phyloP scores from a whole-genome alignment of 768 basidiomycete genomes.

The Crepidotus variabilis region DNA sequence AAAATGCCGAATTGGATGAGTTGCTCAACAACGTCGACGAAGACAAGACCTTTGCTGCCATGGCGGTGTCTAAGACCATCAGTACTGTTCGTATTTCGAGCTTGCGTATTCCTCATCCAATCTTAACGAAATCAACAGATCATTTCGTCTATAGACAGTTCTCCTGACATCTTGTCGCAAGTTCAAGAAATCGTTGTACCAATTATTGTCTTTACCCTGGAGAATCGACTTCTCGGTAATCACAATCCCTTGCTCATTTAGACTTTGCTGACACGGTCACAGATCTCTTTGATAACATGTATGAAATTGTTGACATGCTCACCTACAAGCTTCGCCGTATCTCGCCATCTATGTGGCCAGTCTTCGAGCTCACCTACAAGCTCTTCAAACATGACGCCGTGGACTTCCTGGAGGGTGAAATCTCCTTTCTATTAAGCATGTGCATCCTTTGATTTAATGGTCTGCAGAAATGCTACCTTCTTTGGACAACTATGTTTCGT shows the following conservation, averaged over 20 bases:
- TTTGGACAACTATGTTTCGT: slow-evolving; percentile 86
- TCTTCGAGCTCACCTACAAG: slow-evolving; percentile 79
- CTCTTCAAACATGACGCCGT: slow-evolving; percentile 81
- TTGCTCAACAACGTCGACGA: slow-evolving; percentile 53
- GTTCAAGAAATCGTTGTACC: slow-evolving; percentile 82
- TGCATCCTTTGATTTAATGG: background rate
- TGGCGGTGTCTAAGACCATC: slow-evolving; percentile 86
- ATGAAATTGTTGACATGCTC: slow-evolving; percentile 78
- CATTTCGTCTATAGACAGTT: slow-evolving; percentile 67
- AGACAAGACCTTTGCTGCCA: slow-evolving; percentile 84
- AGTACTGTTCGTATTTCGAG: slow-evolving; percentile 49
- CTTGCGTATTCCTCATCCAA: background rate
- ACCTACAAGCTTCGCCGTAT: slow-evolving; percentile 79
- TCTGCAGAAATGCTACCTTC: slow-evolving; percentile 78
- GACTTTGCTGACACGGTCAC: background rate
- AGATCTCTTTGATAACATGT: slow-evolving; percentile 89
- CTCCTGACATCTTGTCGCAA: slow-evolving; percentile 71
- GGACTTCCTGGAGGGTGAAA: slow-evolving; percentile 80
- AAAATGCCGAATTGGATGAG: slow-evolving; percentile 53
- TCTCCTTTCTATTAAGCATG: slow-evolving; percentile 4
- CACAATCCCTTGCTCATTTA: slow-evolving; percentile 3
- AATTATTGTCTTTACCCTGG: slow-evolving; percentile 70
- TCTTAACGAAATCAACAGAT: slow-evolving; percentile 40
- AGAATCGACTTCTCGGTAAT: slow-evolving; percentile 73
- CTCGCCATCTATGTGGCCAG: slow-evolving; percentile 81